Evolutionary conservation across 2,329 filamentous ascomycete genomes (phyloP), one percentile per base, ranked within the genome.

Genomic region (Beauveria brongniartii): DNA sequence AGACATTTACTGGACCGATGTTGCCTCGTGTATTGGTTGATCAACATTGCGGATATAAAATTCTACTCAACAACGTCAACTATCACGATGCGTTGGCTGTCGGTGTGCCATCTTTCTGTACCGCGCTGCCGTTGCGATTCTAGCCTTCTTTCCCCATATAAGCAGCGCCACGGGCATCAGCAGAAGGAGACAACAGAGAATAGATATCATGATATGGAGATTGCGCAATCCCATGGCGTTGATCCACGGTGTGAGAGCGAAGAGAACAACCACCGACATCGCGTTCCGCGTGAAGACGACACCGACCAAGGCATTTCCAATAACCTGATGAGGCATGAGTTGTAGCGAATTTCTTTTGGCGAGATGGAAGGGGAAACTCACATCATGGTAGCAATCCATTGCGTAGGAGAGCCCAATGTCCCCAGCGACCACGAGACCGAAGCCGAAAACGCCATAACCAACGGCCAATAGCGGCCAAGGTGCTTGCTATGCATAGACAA

Each of bases 391-490:
- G 22, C 70, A 69, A 43, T 74, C 72, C 55, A 72, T 73, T 1
- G 71, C 64, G 26, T 73, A 66, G 0, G 72, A 71, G n/a, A 74
- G 65, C 14, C 70, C 69, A 30, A 75, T 71, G 50, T 69, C 67
- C 22, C 71, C 71, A 47, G 71, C 54, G 12, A 56, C 68, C 2
- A 72, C 72, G 0, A 77, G 65, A 0, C 73, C 73, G 48, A 74
- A 75, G 0, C 70, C 72, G 26, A 75, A 76, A 0, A 75, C 54
- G 2, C 67, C 72, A 5, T 70, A 72, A 1, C 69, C 73, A 0
- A 75, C 63, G 8, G 70, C 73, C 1, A 74, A 69, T 14, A 69
- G 67, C 6, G 75, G 73, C 74, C 74, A 77, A 28, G 74, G 72
- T 65, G 71, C 69, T 2, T 71, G 69, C 74, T 69, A 24, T 10